Evolutionary conservation across 2,329 filamentous ascomycete genomes (phyloP).

Genomic region (Cladosporium colombiae): DNA sequence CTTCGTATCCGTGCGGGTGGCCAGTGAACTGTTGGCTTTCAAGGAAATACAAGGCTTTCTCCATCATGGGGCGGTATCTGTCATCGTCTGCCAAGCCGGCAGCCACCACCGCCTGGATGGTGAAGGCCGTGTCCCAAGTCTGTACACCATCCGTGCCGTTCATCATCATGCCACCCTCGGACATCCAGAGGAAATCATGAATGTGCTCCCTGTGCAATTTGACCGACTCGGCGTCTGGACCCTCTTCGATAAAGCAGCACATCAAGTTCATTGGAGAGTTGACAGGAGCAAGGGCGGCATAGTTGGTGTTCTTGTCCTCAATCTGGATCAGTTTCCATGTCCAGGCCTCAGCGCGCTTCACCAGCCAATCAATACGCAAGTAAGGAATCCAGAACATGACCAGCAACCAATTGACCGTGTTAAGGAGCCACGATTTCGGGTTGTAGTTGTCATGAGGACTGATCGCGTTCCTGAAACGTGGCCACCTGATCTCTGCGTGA

Average conservation of each 20-base stretch:
- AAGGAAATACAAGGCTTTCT: conserved; percentile 78
- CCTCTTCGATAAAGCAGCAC: conserved; percentile 80
- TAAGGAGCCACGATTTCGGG: conserved; percentile 83
- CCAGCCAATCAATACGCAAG: conserved; percentile 66
- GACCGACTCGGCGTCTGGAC: conserved; percentile 70
- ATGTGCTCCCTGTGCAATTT: conserved; percentile 77
- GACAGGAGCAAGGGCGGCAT: conserved; percentile 81
- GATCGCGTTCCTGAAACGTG: conserved; percentile 78
- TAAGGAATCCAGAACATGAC: conserved; percentile 80
- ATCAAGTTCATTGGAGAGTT: conserved; percentile 90
- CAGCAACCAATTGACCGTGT: conserved; percentile 74
- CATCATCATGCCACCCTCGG: conserved; percentile 85
- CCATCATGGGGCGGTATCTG: conserved; percentile 80
- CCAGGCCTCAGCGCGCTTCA: conserved; percentile 75
- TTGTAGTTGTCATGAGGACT: conserved; percentile 83
- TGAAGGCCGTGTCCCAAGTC: conserved; percentile 92
- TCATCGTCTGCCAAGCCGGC: conserved; percentile 75
- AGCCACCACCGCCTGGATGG: conserved; percentile 78
- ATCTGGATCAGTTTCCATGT: conserved; percentile 80
- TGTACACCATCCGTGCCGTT: conserved; percentile 99
- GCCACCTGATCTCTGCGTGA: conserved; percentile 77
- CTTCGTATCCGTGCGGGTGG: conserved; percentile 72
- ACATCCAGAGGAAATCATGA: conserved; percentile 88
- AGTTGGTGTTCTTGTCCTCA: conserved; percentile 92
- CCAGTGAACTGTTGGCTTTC: conserved; percentile 90